Conservation (phyloP, 768 basidiomycete species). For the Glaciozyma martinii region DNA sequence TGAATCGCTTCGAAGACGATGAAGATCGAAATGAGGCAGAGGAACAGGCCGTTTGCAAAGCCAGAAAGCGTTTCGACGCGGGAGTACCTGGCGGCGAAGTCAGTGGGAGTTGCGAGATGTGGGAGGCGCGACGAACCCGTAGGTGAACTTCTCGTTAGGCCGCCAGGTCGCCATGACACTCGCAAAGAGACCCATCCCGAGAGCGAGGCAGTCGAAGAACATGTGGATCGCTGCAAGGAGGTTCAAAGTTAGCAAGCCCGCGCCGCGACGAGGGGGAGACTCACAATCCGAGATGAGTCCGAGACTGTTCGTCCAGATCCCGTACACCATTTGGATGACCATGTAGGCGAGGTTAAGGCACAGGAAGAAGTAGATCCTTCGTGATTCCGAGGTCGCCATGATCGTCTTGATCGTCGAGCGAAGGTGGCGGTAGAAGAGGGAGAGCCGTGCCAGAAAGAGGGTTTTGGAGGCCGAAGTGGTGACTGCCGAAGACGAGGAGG, state of each 20-base stretch:
- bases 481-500: conserved; percentile 6
- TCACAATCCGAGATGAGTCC: conserved; percentile 93
- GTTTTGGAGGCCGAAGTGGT: conserved; percentile 14
- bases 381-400: conserved; percentile 78
- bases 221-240: conserved; percentile 80
- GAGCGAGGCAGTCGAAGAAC: conserved; percentile 98
- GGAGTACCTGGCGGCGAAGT: conserved; percentile 58
- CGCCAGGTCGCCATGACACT: conserved; percentile 98
- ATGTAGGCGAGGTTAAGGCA: conserved; percentile 91
- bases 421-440: conserved; percentile 35
- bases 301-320: conserved; percentile 93
- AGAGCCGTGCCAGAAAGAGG: conserved; percentile 13
- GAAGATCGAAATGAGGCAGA: conserved; percentile 89
- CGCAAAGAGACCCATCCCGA: conserved; percentile 87
- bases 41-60: conserved; percentile 92
- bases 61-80: conserved; percentile 96
- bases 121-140: conserved; percentile 55
- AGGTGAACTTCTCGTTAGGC: conserved; percentile 86
- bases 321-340: conserved; percentile 89
- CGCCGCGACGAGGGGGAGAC: conserved; percentile 27
- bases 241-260: not conserved
- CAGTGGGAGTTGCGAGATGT: not conserved
- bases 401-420: conserved; percentile 73
- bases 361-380: conserved; percentile 94
- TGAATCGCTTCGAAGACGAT: conserved; percentile 98